Evolutionary conservation across 2,329 filamentous ascomycete genomes (phyloP), one percentile per base, ranked within the genome.

Genomic region (Microcyclospora pomicola): DNA sequence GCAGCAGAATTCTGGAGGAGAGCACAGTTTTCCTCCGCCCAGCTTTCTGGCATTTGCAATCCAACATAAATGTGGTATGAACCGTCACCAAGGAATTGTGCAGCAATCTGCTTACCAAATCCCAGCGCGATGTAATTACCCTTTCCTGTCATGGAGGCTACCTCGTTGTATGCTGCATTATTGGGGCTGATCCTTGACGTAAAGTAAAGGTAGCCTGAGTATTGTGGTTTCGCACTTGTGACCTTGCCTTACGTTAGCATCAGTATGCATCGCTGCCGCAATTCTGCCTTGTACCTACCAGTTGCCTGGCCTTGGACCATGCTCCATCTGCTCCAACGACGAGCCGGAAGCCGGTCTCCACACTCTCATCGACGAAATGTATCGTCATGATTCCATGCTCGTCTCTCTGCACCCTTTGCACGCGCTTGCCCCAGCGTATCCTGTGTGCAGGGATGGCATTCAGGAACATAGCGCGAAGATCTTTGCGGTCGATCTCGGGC

Each of bases 261-360:
- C 16, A 14, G 12, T 13, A n/a, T 2, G 11, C n/a, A 16, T 27
- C n/a, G 47, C 49, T 35, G 49, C 59, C 53, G 45, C 59, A 31
- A 28, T 38, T 46, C 35, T 7, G 19, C 4, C 7, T 24, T 7
- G 4, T 7, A 24, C 19, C 5, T 24, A 24, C 19, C 19, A 24
- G 19, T 24, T 24, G 19, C 19, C 52, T 42, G 2, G 40, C 36
- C 52, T 61, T 66, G 6, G 61, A 66, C 62, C 63, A 67, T 1
- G 63, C 62, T 5, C 66, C 67, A 46, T 70, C 66, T 9, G 62
- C 64, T 4, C 67, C 68, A 14, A 71, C 59, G 5, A 71, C 55
- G 2, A 71, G 58, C 31, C 59, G 53, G 43, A 67, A 66, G 0
- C 55, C 61, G 2, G 43, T 48, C 14, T 56, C 58, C 1, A 41